Evolutionary conservation across 371 early-diverging fungal species (phyloP), one percentile per base, ranked within the genome.

Genomic region (Mucor ambiguus): DNA sequence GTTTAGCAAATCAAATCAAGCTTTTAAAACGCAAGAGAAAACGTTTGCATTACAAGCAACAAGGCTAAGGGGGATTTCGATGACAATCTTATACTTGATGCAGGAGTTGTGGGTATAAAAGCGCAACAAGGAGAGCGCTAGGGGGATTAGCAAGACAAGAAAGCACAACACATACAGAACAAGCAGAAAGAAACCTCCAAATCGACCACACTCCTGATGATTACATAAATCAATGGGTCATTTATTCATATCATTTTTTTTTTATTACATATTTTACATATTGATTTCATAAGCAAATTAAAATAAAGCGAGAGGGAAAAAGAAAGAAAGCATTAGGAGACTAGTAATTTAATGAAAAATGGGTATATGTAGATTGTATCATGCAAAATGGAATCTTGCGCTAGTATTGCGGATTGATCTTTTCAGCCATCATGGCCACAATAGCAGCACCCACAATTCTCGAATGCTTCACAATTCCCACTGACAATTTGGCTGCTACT

Each of bases 371-470:
- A 20, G 10, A 8, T 22, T 32, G 20, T 57, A 52, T 52, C 30
- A 26, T 54, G 28, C 30, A 4, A 26, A 16, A 54, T 24, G 16
- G 41, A 11, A 11, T 2, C 5, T 38, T 38, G 38, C 38, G 38
- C 41, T 52, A 52, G 20, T 43, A 35, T 32, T 48, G 29, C 18
- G 35, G 10, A 30, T 56, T 56, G 14, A 67, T 71, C 46, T 71
- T 71, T 48, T 82, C 82, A n/a, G 80, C 80, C 82, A 82, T 78
- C 82, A 82, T 82, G 18, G 82, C 82, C 14, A 82, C 80, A 66
- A 82, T 80, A 41, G 82, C 82, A 9, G 82, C 80, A 56, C 82
- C 82, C 16, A 82, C 82, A 64, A 82, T 79, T 41, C 82, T 70
- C 33, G 80, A 79, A 44, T 76, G 74, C 52, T 79, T 73, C 22